These are phyloP conservation scores for Acephala macrosclerotiorum DNA, from an alignment of 2,329 filamentous ascomycete genomes.

Conservation along the genomic window DNA sequence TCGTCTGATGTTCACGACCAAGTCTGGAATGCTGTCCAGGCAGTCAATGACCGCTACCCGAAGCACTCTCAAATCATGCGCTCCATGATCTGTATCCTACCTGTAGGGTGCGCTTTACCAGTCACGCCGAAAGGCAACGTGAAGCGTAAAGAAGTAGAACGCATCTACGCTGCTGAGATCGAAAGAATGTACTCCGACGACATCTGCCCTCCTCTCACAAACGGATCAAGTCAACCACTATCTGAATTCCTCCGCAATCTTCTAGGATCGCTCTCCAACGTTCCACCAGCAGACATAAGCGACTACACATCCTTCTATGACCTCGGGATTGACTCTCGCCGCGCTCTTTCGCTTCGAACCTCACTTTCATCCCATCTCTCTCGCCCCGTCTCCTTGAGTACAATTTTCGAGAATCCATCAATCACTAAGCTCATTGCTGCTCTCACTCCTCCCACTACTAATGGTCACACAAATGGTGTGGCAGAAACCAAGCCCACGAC, in stretches of 20 bases:
- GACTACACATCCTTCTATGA: constrained; percentile 39
- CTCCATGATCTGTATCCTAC: constrained; percentile 41
- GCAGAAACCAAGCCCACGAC: constrained; percentile 6
- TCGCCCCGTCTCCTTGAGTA: constrained; percentile 38
- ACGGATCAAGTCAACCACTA: constrained; percentile 19
- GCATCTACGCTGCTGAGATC: constrained; percentile 37
- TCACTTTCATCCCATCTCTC: constrained; percentile 36
- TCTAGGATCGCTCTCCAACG: constrained; percentile 30
- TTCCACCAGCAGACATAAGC: constrained; percentile 27
- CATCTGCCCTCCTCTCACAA: not conserved
- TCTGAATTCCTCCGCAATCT: constrained; percentile 34
- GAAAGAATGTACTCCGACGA: constrained; percentile 32
- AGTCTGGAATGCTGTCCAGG: constrained; percentile 36
- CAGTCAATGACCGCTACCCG: constrained; percentile 36
- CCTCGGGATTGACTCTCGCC: constrained; percentile 39
- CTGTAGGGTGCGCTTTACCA: constrained; percentile 36
- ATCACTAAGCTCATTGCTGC: constrained; percentile 34
- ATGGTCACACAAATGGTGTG: not conserved
- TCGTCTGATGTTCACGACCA: constrained; percentile 14
- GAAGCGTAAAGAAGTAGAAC: constrained; percentile 42
- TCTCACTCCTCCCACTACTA: constrained; percentile 20
- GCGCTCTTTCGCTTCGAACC: constrained; percentile 38
- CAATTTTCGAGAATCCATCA: constrained; percentile 42
- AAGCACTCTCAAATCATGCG: constrained; percentile 37
- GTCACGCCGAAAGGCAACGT: constrained; percentile 45